Evolutionary conservation across 2,329 filamentous ascomycete genomes (phyloP).

Genomic region (Colletotrichum sp.): DNA sequence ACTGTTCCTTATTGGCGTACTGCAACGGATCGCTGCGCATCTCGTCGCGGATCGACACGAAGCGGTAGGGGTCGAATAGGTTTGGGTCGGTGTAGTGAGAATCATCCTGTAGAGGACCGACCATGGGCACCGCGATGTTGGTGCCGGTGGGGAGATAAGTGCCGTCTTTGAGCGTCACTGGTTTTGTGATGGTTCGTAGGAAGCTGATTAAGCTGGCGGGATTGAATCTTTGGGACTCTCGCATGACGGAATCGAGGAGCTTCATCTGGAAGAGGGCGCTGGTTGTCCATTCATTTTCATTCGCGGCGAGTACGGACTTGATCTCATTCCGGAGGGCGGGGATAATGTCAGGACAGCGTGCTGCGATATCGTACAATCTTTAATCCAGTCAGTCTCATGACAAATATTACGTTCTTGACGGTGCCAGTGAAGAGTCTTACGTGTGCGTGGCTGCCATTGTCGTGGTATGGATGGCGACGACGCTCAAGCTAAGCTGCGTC

Average conservation of each 20-base stretch:
- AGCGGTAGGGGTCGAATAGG: constrained; percentile 3
- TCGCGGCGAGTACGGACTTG: background rate
- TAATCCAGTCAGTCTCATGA: background rate
- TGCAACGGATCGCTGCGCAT: background rate
- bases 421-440: background rate
- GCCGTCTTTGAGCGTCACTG: constrained; percentile 58
- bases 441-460: background rate
- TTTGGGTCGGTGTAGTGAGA: constrained; percentile 35
- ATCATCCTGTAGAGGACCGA: constrained; percentile 39
- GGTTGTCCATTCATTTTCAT: constrained; percentile 40
- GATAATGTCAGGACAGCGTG: background rate
- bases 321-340: background rate
- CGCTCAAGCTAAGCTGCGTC: constrained; percentile 46
- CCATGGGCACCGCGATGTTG: constrained; percentile 45
- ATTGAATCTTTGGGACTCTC: constrained; percentile 38
- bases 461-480: constrained; percentile 58
- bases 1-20: background rate
- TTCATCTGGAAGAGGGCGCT: constrained; percentile 55
- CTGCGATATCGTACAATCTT: background rate
- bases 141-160: constrained; percentile 50
- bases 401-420: no score
- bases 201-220: constrained; percentile 42
- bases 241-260: constrained; percentile 45
- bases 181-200: constrained; percentile 52
- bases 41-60: background rate